Base-by-base conservation (phyloP, 2,329 filamentous ascomycete species). In the Phoma sp. region DNA sequence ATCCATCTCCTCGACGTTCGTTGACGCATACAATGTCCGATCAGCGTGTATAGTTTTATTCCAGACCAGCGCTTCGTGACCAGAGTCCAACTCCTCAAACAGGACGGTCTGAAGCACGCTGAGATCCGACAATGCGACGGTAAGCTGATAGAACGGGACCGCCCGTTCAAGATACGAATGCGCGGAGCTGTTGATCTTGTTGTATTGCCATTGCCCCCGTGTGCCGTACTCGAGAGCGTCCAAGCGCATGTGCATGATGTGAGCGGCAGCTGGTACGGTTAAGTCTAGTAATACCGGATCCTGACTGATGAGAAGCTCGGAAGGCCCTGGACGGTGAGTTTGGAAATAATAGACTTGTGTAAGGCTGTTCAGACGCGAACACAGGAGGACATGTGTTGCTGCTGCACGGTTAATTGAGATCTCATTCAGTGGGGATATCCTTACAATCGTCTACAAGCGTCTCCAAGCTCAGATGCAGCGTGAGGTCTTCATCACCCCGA, bases 401-500 rank as follows among this genome's bases (percentile, higher is more conserved):
- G 27, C 12, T 39, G 43, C 2, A 4, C 2, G 6, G 36, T 70
- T 29, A 70, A 61, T 22, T 10, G n/a, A 8, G 24, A 8, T 3
- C 12, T n/a, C 29, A 22, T n/a, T 22, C 9, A 9, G 6, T 24
- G 32, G 17, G 33, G 5, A 8, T 37, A 21, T 13, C 29, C 38
- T 50, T 69, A 78, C 75, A 69, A 43, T 75, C 60, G 6, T 73
- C 70, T 21, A 68, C 61, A 4, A 58, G 51, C 22, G 58, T 48
- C n/a, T 66, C 67, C 2, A 71, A 43, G 32, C 58, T 60, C 13
- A 80, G 51, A 19, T 74, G 74, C 29, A 87, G 68, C 27, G 80
- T 84, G 9, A 77, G 77, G 63, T 87, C 84, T 49, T 84, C 80
- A 0, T 74, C 61, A 51, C 82, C 78, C 38, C 82, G 77, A 63